phyloP scores from a whole-genome alignment of 2,329 filamentous ascomycete genomes.

The Cylindrodendrum hubeiense region DNA sequence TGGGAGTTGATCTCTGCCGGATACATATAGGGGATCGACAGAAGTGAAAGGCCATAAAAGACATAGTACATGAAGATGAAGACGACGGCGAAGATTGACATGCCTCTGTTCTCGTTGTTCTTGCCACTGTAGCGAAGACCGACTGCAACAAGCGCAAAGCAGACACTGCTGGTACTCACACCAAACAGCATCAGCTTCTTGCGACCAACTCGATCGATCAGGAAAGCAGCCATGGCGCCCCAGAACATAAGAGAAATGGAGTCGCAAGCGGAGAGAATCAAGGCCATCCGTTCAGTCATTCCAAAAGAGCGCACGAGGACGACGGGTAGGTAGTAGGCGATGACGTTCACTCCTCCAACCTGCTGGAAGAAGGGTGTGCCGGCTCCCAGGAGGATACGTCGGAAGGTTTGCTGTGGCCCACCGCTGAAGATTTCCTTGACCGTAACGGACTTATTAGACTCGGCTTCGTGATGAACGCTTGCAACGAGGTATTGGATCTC shows the following conservation, averaged over 20 bases:
- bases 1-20: slow-evolving; percentile 52
- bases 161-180: background rate
- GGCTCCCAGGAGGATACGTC: slow-evolving; percentile 52
- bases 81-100: slow-evolving; percentile 14
- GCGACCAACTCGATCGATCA: background rate
- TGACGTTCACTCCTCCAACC: slow-evolving; percentile 38
- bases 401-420: slow-evolving; percentile 25
- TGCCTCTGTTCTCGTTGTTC: background rate
- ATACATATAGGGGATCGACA: slow-evolving; percentile 42
- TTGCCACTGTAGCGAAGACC: background rate
- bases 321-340: slow-evolving; percentile 26
- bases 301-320: background rate
- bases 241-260: slow-evolving; percentile 12
- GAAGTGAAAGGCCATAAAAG: slow-evolving; percentile 43
- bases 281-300: background rate
- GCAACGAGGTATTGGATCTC: slow-evolving; percentile 28
- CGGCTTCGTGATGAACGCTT: slow-evolving; percentile 19
- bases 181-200: background rate
- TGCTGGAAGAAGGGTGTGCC: slow-evolving; percentile 52
- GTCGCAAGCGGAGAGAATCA: slow-evolving; percentile 5
- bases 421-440: slow-evolving; percentile 23
- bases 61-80: slow-evolving; percentile 49
- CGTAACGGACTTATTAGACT: slow-evolving; percentile 6
- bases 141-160: background rate
- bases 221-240: background rate